These are phyloP conservation scores for Pleurotus tuoliensis DNA, from an alignment of 768 basidiomycete genomes.

Conservation along the genomic window DNA sequence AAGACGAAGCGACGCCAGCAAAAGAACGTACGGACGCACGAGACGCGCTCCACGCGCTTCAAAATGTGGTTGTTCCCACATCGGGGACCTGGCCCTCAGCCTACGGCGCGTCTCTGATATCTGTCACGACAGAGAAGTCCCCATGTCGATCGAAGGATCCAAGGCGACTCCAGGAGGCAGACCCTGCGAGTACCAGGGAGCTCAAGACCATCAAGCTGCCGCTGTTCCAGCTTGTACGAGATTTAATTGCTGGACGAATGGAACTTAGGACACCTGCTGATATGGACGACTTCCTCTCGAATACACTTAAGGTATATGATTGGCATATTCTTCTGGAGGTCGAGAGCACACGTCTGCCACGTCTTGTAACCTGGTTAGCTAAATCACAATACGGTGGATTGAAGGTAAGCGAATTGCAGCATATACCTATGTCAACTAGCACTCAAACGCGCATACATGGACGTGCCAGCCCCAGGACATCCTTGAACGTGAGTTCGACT, in stretches of 20 bases:
- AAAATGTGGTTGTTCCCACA: slow-evolving; percentile 38
- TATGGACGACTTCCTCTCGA: slow-evolving; percentile 32
- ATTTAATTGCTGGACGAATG: slow-evolving; percentile 32
- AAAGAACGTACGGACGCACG: slow-evolving; percentile 4
- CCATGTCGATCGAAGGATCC: not conserved
- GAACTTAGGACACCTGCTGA: slow-evolving; percentile 42
- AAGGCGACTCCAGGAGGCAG: not conserved
- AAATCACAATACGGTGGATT: slow-evolving; percentile 16
- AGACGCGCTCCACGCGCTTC: slow-evolving; percentile 29
- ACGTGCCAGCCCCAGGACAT: not conserved
- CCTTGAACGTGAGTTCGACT: not conserved
- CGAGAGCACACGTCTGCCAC: slow-evolving; percentile 28
- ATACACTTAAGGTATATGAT: slow-evolving; percentile 30
- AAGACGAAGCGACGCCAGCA: not conserved
- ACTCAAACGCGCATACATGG: not conserved
- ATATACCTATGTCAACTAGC: not conserved
- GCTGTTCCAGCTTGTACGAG: slow-evolving; percentile 30
- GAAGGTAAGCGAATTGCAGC: not conserved
- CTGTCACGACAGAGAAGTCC: slow-evolving; percentile 20
- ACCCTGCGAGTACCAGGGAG: slow-evolving; percentile 6
- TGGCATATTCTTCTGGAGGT: slow-evolving; percentile 30
- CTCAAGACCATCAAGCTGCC: slow-evolving; percentile 25
- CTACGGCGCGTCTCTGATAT: slow-evolving; percentile 19
- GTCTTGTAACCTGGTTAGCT: slow-evolving; percentile 32
- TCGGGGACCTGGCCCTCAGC: slow-evolving; percentile 40